phyloP scores from a whole-genome alignment of 345 rosid species.

The Aquilaria yunnanensis region DNA sequence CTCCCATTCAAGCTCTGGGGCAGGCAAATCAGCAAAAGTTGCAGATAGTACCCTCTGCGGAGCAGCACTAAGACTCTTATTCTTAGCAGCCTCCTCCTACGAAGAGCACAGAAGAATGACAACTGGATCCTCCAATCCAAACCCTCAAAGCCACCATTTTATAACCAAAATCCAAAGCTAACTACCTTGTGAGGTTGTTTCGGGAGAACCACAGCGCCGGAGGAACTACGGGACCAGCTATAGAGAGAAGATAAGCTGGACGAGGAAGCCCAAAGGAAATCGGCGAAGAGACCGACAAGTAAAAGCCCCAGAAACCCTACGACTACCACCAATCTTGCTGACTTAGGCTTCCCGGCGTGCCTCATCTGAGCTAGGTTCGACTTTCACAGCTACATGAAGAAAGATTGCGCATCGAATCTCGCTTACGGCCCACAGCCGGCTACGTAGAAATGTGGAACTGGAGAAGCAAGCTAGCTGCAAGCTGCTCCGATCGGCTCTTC shows the following conservation, averaged over 20 bases:
- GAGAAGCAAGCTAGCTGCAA: no score
- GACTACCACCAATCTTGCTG: slow-evolving; percentile 34
- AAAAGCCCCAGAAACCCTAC: slow-evolving; percentile 34
- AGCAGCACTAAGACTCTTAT: slow-evolving; percentile 25
- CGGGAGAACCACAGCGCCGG: slow-evolving; percentile 18
- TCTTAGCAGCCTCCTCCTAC: slow-evolving; percentile 27
- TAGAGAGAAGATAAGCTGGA: slow-evolving; percentile 39
- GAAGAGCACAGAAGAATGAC: slow-evolving; percentile 1
- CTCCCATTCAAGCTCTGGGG: slow-evolving; percentile 74
- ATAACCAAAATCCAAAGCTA: no score
- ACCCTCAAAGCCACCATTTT: no score
- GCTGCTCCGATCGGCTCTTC: no score
- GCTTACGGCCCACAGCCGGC: no score
- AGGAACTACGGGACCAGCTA: slow-evolving; percentile 18
- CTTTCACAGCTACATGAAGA: no score
- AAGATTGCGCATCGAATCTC: no score
- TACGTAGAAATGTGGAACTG: no score
- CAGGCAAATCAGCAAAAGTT: slow-evolving; percentile 88
- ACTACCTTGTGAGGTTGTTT: slow-evolving; percentile 1
- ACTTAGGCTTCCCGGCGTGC: slow-evolving; percentile 40
- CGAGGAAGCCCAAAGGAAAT: slow-evolving; percentile 86
- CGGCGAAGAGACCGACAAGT: slow-evolving; percentile 46
- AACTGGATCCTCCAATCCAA: no score
- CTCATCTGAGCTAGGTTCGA: slow-evolving; percentile 21
- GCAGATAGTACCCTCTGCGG: slow-evolving; percentile 65